A percentile compares a stretch with the other conserved stretches of the same genome.
Evolutionary conservation across 768 basidiomycete genomes (phyloP).

Genomic region (Scleroderma citrinum): DNA sequence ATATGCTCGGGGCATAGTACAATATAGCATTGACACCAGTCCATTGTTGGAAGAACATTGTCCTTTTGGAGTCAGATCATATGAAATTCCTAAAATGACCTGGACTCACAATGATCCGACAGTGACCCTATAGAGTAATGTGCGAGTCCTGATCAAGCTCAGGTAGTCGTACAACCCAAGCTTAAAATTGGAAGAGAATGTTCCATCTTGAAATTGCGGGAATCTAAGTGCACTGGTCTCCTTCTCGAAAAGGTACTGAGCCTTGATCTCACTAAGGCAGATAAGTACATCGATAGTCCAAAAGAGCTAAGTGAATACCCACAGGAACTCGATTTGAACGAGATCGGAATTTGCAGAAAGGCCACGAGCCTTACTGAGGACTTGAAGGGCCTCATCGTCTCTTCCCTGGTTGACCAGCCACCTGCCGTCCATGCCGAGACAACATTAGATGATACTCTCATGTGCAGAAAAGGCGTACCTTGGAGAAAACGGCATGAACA

Average conservation of each 20-base stretch:
- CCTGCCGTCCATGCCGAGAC: too few species aligned
- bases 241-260: constrained; percentile 68
- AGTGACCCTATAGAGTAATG: constrained; percentile 55
- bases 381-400: constrained; percentile 64
- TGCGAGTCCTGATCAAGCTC: constrained; percentile 50
- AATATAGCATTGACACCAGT: constrained; percentile 73
- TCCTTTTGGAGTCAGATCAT: constrained; percentile 27
- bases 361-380: constrained; percentile 54
- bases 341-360: constrained; percentile 54
- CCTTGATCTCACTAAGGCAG: constrained; percentile 56
- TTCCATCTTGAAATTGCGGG: constrained; percentile 62
- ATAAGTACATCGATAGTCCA: neutral
- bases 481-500: constrained; percentile 79
- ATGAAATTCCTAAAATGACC: neutral
- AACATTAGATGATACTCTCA: neutral
- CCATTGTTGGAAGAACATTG: constrained; percentile 84
- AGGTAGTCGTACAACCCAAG: constrained; percentile 56
- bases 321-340: constrained; percentile 72
- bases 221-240: constrained; percentile 51
- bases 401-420: constrained; percentile 77
- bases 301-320: constrained; percentile 21
- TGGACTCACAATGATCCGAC: constrained; percentile 48
- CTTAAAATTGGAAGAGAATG: constrained; percentile 50
- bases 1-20: constrained; percentile 74
- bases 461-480: constrained; percentile 33